Evolutionary conservation across 306 rosid genomes (phyloP).

Genomic region (Vicia faba): DNA sequence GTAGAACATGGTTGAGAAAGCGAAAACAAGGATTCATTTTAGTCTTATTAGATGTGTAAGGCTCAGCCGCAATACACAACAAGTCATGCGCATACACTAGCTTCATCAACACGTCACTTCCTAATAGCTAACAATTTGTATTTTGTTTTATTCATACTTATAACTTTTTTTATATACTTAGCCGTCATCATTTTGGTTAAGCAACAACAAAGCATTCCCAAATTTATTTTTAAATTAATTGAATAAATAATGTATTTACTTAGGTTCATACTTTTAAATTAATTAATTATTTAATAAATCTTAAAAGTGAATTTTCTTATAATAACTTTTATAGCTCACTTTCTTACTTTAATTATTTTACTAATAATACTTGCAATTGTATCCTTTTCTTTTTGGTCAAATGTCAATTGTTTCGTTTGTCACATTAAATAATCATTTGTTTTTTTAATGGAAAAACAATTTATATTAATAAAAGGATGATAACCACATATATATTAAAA

Average conservation of each 20-base stretch:
- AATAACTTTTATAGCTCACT: constrained; percentile 5
- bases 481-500: no score
- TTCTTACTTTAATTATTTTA: constrained; percentile 46
- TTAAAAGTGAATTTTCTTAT: no score
- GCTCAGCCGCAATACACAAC: constrained; percentile 24
- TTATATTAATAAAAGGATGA: no score
- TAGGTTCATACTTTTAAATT: no score
- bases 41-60: constrained; percentile 7
- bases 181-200: constrained; percentile 54
- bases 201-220: constrained; percentile 41
- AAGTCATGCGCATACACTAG: constrained; percentile 32
- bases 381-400: neutral
- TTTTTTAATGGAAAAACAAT: no score
- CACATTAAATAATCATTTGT: constrained; percentile 26
- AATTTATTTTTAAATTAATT: no score
- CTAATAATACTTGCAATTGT: constrained; percentile 23
- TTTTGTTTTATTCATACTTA: constrained; percentile 19
- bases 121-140: neutral
- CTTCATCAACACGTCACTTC: constrained; percentile 39
- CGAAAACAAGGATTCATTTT: constrained; percentile 21
- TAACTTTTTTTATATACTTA: neutral
- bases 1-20: constrained; percentile 37
- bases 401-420: constrained; percentile 31
- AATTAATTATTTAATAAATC: no score
- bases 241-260: no score